Percentiles rank a stretch among this genome's conserved stretches.
Evolutionary conservation across 164 flowering plant genomes (phyloP).

Genomic region (Vitis rupestris): DNA sequence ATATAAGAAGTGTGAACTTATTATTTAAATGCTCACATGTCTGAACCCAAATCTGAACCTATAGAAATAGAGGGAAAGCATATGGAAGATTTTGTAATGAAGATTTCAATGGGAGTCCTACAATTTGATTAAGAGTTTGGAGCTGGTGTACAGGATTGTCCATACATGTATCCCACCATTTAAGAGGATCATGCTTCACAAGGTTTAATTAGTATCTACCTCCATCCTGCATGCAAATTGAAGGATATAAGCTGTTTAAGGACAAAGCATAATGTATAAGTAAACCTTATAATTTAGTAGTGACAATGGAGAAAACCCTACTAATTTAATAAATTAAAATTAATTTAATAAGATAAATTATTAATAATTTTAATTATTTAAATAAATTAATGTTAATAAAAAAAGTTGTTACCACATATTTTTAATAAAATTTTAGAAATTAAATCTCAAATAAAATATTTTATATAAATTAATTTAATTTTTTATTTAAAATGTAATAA

Average conservation of each 20-base stretch:
- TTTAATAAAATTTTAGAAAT: too few relatives aligned
- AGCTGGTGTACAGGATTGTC: conserved; percentile 14
- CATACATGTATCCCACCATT: conserved; percentile 11
- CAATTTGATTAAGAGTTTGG: conserved; percentile 25
- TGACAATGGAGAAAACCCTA: background rate
- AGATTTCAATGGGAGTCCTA: conserved; percentile 40
- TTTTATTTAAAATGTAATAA: too few relatives aligned
- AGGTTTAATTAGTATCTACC: conserved; percentile 63
- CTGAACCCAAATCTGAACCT: conserved; percentile 24
- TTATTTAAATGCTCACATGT: conserved; percentile 43
- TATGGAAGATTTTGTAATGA: conserved; percentile 36
- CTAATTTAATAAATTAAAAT: too few relatives aligned
- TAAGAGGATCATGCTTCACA: conserved; percentile 27
- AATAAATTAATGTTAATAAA: too few relatives aligned
- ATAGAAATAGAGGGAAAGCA: conserved; percentile 10
- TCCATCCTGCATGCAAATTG: conserved; percentile 56
- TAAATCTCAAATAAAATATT: too few relatives aligned
- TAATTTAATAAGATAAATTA: too few relatives aligned
- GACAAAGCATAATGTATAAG: conserved; percentile 78
- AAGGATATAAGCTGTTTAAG: conserved; percentile 57
- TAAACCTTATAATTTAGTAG: conserved; percentile 1
- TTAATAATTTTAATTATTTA: too few relatives aligned
- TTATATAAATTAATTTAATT: too few relatives aligned
- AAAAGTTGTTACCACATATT: too few relatives aligned
- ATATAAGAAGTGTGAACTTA: conserved; percentile 37